Percentiles rank a stretch among this genome's conserved stretches.
These are phyloP conservation scores for Keqinozyma sinolaborantium DNA, from an alignment of 1,139 yeast genomes.

Conservation along the genomic window DNA sequence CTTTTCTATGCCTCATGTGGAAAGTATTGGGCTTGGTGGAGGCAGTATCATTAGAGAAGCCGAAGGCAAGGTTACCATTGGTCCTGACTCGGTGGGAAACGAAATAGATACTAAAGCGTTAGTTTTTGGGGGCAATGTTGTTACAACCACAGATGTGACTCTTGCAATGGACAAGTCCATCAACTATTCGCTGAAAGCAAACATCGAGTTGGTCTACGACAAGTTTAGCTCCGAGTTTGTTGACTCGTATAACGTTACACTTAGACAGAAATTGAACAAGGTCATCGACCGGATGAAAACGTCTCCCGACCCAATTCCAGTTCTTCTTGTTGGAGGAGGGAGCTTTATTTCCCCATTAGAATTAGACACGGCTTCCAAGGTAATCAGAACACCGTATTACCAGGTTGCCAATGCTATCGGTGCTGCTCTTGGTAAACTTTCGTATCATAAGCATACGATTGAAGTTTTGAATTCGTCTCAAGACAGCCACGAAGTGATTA, in stretches of 20 bases:
- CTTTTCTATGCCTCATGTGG: slow-evolving; percentile 44
- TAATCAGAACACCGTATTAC: slow-evolving; percentile 29
- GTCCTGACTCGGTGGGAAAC: slow-evolving; percentile 41
- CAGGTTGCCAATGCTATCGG: slow-evolving; percentile 46
- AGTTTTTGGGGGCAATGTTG: slow-evolving; percentile 33
- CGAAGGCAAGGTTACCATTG: slow-evolving; percentile 21
- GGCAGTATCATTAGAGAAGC: slow-evolving; percentile 33
- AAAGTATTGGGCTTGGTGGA: slow-evolving; percentile 31
- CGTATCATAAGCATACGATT: slow-evolving; percentile 17
- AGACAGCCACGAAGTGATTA: slow-evolving; percentile 18
- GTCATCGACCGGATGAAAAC: slow-evolving; percentile 40
- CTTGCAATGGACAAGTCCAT: slow-evolving; percentile 11
- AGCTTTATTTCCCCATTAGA: slow-evolving; percentile 33
- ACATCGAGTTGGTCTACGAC: slow-evolving; percentile 2
- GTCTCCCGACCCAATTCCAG: slow-evolving; percentile 37
- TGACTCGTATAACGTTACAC: slow-evolving; percentile 12
- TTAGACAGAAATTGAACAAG: slow-evolving; percentile 24
- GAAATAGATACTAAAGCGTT: slow-evolving; percentile 23
- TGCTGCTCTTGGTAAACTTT: slow-evolving; percentile 42
- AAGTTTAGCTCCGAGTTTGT: slow-evolving; percentile 3
- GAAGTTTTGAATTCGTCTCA: slow-evolving; percentile 11
- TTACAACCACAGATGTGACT: slow-evolving; percentile 34
- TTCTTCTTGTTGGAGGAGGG: slow-evolving; percentile 43
- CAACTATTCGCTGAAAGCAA: not conserved
- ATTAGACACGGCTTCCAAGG: slow-evolving; percentile 35